Percentiles rank a stretch among this genome's conserved stretches.
Conservation (phyloP, 441 rosid species). For the Erodium texanum region DNA sequence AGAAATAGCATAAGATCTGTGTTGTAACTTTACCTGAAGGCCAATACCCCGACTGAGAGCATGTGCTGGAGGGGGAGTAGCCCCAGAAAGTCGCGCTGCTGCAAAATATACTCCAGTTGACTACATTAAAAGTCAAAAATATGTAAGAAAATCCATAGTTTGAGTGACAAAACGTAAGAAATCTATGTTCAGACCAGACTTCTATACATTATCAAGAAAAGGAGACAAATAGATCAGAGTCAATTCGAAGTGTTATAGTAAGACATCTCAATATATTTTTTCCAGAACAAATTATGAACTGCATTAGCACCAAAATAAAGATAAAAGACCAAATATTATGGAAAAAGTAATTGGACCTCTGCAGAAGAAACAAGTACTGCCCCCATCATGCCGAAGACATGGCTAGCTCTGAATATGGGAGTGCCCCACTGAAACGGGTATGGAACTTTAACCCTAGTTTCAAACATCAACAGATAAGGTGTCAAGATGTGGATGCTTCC, state of each 20-base stretch:
- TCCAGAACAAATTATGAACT: background rate
- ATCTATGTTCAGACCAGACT: background rate
- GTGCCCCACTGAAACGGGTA: slow-evolving; percentile 97
- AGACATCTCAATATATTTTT: no score
- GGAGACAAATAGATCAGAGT: background rate
- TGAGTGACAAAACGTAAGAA: background rate
- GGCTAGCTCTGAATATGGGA: slow-evolving; percentile 84
- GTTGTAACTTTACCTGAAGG: slow-evolving; percentile 45
- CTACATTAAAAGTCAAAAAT: slow-evolving; percentile 33
- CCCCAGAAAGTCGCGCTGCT: slow-evolving; percentile 82
- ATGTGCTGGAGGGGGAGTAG: slow-evolving; percentile 87
- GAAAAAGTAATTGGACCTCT: slow-evolving; percentile 40
- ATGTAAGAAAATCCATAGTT: slow-evolving; percentile 2
- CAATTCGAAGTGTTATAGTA: no score
- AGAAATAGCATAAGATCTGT: background rate
- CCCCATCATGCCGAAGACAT: slow-evolving; percentile 89
- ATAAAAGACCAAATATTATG: background rate
- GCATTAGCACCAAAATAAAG: background rate
- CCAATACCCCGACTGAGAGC: slow-evolving; percentile 80
- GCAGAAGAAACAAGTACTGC: slow-evolving; percentile 82
- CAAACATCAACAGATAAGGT: slow-evolving; percentile 12
- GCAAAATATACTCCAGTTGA: slow-evolving; percentile 75
- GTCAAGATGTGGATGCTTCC: background rate
- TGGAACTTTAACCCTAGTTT: slow-evolving; percentile 70
- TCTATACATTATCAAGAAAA: slow-evolving; percentile 7